Base-by-base conservation (phyloP, 768 basidiomycete species). In the Paxillus involutus region DNA sequence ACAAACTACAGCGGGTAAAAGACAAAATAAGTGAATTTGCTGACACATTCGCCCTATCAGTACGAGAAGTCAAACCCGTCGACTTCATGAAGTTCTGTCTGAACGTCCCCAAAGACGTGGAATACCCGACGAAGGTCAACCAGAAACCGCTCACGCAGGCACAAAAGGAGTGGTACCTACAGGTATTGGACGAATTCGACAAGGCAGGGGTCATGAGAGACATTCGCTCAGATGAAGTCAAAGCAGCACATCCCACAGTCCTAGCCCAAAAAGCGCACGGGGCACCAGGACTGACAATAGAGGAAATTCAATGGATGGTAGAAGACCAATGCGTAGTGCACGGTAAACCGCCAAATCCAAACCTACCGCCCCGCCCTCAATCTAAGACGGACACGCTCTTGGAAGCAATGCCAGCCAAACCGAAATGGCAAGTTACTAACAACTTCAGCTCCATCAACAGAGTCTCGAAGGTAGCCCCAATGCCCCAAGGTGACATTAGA, bases 401-500 rank as follows among this genome's bases (percentile, higher is more conserved):
- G 21, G 21, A 14, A 41, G 16, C n/a, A 6, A n/a, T 16, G 21
- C n/a, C 40, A 41, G 9, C 40, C 9, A 41, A 41, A 41, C 40
- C 40, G 3, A 41, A 41, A 21, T 41, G 40, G 40, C 12, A 16
- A n/a, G 55, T 54, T 16, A 60, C 40, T 9, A 53, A 45, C 26
- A 60, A 46, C 29, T 53, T 44, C 29, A 30, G 8, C n/a, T 39
- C 16, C 33, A 13, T 80, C 32, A 76, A 76, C 53, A 61, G 65
- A 10, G 54, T 69, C 16, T 69, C 68, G 0, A 47, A 69, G 42
- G 63, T 74, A 0, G 60, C 67, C 6, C 60, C 72, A 5, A 59
- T 74, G 57, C 71, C 67, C 3, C 71, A 72, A 33, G 71, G 76
- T 0, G 69, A 78, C 52, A 73, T 80, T 0, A 44, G 64, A 0